phyloP scores from a whole-genome alignment of 768 basidiomycete genomes.

The Kwoniella mangroviensis region DNA sequence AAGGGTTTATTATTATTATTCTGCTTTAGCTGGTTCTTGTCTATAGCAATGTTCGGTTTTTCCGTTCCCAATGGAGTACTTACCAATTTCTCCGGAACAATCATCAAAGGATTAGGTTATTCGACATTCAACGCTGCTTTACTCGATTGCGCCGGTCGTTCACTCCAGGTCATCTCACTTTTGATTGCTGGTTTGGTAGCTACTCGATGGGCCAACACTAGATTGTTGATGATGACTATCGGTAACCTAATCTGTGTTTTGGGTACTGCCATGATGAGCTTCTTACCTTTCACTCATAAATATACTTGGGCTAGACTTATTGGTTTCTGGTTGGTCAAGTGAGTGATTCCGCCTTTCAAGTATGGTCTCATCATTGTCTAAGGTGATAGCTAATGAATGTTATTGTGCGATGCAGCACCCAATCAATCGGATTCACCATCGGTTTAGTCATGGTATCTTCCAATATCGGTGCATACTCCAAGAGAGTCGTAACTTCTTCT shows the following conservation, averaged over 20 bases:
- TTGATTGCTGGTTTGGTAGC: constrained; percentile 56
- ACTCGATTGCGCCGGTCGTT: constrained; percentile 57
- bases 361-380: background rate
- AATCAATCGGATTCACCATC: constrained; percentile 57
- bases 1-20: background rate
- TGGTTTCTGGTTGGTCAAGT: constrained; percentile 54
- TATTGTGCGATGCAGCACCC: constrained; percentile 20
- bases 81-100: constrained; percentile 56
- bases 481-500: constrained; percentile 49
- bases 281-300: constrained; percentile 49
- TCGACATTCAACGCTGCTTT: constrained; percentile 54
- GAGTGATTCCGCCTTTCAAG: background rate
- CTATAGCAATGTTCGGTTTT: constrained; percentile 55
- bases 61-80: constrained; percentile 57
- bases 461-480: constrained; percentile 55
- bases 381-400: background rate
- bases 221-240: constrained; percentile 54
- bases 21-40: constrained; percentile 42
- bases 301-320: constrained; percentile 55
- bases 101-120: constrained; percentile 57
- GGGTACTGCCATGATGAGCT: constrained; percentile 54
- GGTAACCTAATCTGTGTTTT: constrained; percentile 55
- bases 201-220: constrained; percentile 50
- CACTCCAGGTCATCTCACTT: constrained; percentile 57
- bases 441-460: constrained; percentile 58